Conservation (phyloP, 2,329 filamentous ascomycete genomes). For the Lachnum nothofagi region DNA sequence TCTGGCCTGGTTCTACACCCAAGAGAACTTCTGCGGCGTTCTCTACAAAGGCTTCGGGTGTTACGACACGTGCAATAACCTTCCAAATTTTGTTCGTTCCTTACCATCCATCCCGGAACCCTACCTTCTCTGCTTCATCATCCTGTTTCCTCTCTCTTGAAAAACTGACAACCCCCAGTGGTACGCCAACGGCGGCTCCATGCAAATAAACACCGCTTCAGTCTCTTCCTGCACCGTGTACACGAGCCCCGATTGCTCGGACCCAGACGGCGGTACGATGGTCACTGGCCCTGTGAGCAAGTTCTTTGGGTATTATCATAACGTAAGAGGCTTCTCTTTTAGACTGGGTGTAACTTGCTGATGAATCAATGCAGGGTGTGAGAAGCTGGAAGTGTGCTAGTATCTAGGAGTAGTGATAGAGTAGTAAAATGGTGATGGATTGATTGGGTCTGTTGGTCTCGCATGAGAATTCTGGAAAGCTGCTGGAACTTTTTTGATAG, state of each 20-base stretch:
- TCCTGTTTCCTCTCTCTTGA: not conserved
- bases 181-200: not conserved
- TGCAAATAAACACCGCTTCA: not conserved
- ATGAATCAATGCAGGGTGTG: not conserved
- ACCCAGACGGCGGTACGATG: not conserved
- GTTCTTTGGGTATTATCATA: not conserved
- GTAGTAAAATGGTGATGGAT: too few relatives aligned
- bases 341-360: not conserved
- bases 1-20: not conserved
- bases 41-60: not conserved
- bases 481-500: too few relatives aligned
- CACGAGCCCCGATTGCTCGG: not conserved
- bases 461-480: too few relatives aligned
- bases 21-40: not conserved
- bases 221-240: not conserved
- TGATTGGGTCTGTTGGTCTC: too few relatives aligned
- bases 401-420: too few relatives aligned
- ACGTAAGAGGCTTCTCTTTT: not conserved
- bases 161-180: not conserved
- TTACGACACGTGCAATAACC: not conserved
- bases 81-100: not conserved
- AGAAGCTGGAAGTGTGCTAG: not conserved
- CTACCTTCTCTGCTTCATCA: too few relatives aligned
- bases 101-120: too few relatives aligned
- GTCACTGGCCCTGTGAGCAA: not conserved